Conservation (phyloP, 2,329 filamentous ascomycete species). For the Mycosphaerella sp. region DNA sequence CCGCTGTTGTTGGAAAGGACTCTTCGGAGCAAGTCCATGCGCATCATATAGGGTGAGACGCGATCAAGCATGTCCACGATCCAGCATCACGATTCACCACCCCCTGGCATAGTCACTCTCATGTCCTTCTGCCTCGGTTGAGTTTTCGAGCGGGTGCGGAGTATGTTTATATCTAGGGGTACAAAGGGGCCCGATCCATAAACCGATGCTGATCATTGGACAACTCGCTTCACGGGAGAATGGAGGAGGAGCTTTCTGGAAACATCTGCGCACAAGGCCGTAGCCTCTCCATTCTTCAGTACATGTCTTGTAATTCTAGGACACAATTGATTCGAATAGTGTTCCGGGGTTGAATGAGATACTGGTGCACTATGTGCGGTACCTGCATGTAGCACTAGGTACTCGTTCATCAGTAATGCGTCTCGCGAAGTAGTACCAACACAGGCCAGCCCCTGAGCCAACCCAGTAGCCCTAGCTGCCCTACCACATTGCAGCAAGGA, state of each 20-base stretch:
- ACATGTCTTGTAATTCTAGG: conserved; percentile 1
- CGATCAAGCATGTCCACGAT: conserved; percentile 1
- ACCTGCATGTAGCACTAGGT: not conserved
- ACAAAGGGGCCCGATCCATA: conserved; percentile 5
- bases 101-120: not conserved
- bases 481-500: too few relatives aligned
- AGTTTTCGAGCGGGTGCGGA: not conserved
- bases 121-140: not conserved
- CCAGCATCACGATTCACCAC: not conserved
- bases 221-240: conserved; percentile 1
- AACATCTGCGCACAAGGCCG: conserved; percentile 1
- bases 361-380: not conserved
- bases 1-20: not conserved
- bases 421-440: not conserved
- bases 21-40: not conserved
- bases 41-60: conserved; percentile 1
- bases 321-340: not conserved
- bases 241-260: not conserved
- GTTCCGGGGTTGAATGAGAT: not conserved
- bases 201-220: not conserved
- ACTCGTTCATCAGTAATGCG: too few relatives aligned
- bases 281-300: not conserved
- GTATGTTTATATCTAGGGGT: conserved; percentile 3
- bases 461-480: too few relatives aligned
- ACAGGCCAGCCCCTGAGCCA: not conserved